A percentile compares a stretch with the other conserved stretches of the same genome.
Conservation (phyloP, 805 yeast species). For the fission yeast (Schizosaccharomyces pombe) region DNA sequence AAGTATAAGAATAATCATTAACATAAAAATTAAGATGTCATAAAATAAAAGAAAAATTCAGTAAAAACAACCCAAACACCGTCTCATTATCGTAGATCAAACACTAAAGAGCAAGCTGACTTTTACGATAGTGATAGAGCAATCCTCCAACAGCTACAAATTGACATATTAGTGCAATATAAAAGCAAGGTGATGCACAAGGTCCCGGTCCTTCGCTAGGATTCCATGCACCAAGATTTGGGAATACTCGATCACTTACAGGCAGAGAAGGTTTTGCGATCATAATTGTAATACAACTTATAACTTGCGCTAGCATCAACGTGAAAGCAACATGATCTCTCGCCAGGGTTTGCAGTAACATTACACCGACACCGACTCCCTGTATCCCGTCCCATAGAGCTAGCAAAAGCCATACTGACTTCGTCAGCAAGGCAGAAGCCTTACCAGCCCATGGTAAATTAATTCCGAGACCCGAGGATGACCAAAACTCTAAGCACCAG, state of each 20-base stretch:
- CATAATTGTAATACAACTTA: not conserved
- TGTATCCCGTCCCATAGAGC: not conserved
- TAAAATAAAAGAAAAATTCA: too few relatives aligned
- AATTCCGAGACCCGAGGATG: not conserved
- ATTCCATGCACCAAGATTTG: not conserved
- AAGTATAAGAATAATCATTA: too few relatives aligned
- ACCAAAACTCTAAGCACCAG: constrained; percentile 3
- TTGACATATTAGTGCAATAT: not conserved
- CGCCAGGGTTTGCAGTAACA: constrained; percentile 1
- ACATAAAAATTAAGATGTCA: too few relatives aligned
- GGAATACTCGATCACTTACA: not conserved
- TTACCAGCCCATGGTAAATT: constrained; percentile 1
- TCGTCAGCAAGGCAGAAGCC: not conserved
- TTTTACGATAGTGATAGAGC: not conserved
- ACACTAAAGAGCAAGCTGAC: constrained; percentile 1
- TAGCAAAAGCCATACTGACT: not conserved
- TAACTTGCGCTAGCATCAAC: not conserved
- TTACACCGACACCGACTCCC: constrained; percentile 1
- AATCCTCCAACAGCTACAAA: not conserved
- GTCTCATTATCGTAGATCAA: not conserved
- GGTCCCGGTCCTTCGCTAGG: not conserved
- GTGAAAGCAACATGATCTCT: constrained; percentile 3
- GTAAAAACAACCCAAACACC: not conserved
- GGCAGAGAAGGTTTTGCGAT: not conserved
- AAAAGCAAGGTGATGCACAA: not conserved